Percentiles rank a stretch among this genome's conserved stretches.
Evolutionary conservation across 371 early-diverging fungal genomes (phyloP).

Genomic region (Mortierella sp.): DNA sequence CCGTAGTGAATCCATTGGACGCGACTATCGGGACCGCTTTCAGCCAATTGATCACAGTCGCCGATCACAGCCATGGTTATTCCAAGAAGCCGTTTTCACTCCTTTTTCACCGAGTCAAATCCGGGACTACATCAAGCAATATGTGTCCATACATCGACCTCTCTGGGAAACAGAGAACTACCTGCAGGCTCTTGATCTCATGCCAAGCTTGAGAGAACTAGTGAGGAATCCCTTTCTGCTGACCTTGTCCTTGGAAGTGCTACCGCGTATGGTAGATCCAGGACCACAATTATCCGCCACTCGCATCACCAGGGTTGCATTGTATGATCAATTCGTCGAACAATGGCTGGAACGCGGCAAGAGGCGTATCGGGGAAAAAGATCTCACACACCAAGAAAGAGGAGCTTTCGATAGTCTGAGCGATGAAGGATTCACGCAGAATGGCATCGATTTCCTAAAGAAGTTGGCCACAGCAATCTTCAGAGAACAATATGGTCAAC

Average conservation of each 20-base stretch:
- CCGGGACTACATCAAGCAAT: too few relatives aligned
- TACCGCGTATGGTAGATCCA: background rate
- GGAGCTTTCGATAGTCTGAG: too few relatives aligned
- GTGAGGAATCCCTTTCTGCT: slow-evolving; percentile 9
- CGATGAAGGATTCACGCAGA: too few relatives aligned
- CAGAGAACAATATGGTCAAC: too few relatives aligned
- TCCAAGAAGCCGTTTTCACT: background rate
- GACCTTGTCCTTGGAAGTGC: background rate
- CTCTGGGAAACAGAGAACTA: background rate
- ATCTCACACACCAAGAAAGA: too few relatives aligned
- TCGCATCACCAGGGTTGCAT: background rate
- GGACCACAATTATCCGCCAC: background rate
- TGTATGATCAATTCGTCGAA: slow-evolving; percentile 3
- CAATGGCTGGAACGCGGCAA: too few relatives aligned
- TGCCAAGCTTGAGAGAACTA: slow-evolving; percentile 7
- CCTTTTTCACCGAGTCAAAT: background rate
- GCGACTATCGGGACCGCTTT: too few relatives aligned
- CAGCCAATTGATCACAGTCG: background rate
- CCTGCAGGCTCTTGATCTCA: background rate
- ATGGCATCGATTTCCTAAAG: too few relatives aligned
- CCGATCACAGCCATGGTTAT: background rate
- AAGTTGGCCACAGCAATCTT: too few relatives aligned
- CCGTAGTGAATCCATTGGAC: too few relatives aligned
- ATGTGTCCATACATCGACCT: too few relatives aligned
- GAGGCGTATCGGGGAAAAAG: too few relatives aligned